Evolutionary conservation across 306 rosid species (phyloP), one percentile per base, ranked within the genome.

Genomic region (Vicia sativa): DNA sequence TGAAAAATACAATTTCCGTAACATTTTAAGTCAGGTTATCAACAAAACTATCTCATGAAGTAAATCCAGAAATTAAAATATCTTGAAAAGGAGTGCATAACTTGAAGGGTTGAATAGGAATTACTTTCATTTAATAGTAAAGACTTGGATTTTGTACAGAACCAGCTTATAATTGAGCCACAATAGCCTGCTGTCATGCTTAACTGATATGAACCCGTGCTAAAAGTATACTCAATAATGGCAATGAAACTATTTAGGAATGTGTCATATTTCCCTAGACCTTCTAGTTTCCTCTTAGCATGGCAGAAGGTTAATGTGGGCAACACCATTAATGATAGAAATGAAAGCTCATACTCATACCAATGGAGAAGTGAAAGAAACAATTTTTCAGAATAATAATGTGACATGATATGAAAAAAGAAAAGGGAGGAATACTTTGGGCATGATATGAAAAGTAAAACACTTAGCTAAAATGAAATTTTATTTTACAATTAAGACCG

Each of bases 71-170:
- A 48, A 66, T 34, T 66, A 66, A 48, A 34, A 31, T 16, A 66
- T 48, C 2, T 7, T n/a, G 1, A 12, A 11, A 35, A 21, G 31
- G 37, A 31, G 37, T 44, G 14, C 44, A 43, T 8, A 16, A 34
- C 18, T 49, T 50, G n/a, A 67, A 34, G 38, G 19, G 37, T 48
- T 35, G 25, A 67, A 35, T 50, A 67, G 46, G n/a, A 67, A 19
- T 34, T 18, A 21, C 19, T 52, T 66, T 34, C 48, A 49, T 49
- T 46, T 48, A 31, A 55, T 31, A 18, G 13, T 16, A 46, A 65
- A 41, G 45, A 18, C 38, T 15, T 65, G 71, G 19, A 31, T 31
- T 31, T 45, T 46, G 42, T 6, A 19, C 53, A 38, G 45, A 65
- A 65, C 34, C 26, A 18, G 5, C 50, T 29, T 29, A 29, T 29